Evolutionary conservation across 2,329 filamentous ascomycete genomes (phyloP), one percentile per base, ranked within the genome.

Genomic region (Calonectria pseudoturangicola): DNA sequence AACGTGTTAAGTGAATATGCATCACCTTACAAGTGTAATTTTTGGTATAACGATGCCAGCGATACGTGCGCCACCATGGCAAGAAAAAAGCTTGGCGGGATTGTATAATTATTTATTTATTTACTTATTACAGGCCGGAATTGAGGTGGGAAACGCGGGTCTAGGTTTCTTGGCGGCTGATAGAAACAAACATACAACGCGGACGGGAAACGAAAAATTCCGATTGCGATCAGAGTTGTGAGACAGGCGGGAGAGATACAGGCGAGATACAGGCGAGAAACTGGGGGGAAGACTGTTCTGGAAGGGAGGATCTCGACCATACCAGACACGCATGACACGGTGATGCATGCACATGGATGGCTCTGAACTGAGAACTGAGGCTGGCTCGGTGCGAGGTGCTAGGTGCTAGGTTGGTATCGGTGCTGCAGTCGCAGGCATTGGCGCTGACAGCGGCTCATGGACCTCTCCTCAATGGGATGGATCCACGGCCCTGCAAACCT

Each of bases 401-500:
- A 25, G 54, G 54, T 60, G 54, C 54, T 60, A 60, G 54, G 54
- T 66, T 25, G 56, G 56, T 41, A 41, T 50, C 47, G 45, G 56
- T 43, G 66, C 33, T 58, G 68, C 28, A 33, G 51, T 62, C 18
- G 66, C 54, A 68, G 41, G 58, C 66, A 43, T 63, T 63, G 69
- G 69, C 63, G 63, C 69, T 63, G 63, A 63, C 56, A 70, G 67
- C 67, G 67, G 67, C 67, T 63, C 66, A 68, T 68, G 51, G 51
- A 41, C 18, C 30, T 56, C 50, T 67, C 50, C 51, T 58, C 36
- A 39, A 56, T 60, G 65, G 50, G 51, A 58, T 58, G 50, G 66
- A 62, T 50, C 66, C 54, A 62, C 54, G 66, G 45, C 45, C 56
- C 43, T 68, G 66, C 45, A 71, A 71, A 50, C 68, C 36, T 71